Percentiles rank a stretch among this genome's conserved stretches.
phyloP scores from a whole-genome alignment of 1,139 yeast genomes.

The Meyerozyma sp. region DNA sequence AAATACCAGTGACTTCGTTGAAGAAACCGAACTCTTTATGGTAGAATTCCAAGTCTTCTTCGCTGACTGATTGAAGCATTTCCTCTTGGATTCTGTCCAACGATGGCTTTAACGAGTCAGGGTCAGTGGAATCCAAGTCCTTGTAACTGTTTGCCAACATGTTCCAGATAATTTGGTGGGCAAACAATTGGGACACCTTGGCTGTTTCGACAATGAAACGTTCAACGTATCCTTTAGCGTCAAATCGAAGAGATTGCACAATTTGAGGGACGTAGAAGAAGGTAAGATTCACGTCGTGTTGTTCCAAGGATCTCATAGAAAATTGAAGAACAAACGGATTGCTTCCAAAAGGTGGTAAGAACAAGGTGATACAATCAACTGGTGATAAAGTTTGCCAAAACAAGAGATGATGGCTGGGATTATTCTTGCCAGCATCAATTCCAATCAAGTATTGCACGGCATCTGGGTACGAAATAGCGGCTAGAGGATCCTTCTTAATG shows the following conservation, averaged over 20 bases:
- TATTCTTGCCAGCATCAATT: slow-evolving; percentile 34
- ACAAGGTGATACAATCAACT: slow-evolving; percentile 77
- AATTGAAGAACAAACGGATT: slow-evolving; percentile 75
- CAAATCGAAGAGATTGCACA: slow-evolving; percentile 86
- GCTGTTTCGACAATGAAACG: slow-evolving; percentile 90
- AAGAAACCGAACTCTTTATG: slow-evolving; percentile 85
- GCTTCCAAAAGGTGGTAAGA: slow-evolving; percentile 68
- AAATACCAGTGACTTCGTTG: slow-evolving; percentile 84
- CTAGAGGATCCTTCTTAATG: slow-evolving; percentile 52
- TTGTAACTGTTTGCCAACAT: slow-evolving; percentile 89
- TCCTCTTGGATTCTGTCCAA: slow-evolving; percentile 68
- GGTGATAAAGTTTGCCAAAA: slow-evolving; percentile 82
- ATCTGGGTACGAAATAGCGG: slow-evolving; percentile 55
- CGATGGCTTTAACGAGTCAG: slow-evolving; percentile 80
- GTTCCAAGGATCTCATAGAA: slow-evolving; percentile 85
- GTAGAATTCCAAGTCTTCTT: slow-evolving; percentile 62
- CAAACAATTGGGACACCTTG: slow-evolving; percentile 81
- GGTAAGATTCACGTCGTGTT: slow-evolving; percentile 81
- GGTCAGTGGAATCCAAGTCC: slow-evolving; percentile 78
- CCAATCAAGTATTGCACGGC: slow-evolving; percentile 59
- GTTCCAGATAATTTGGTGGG: slow-evolving; percentile 98
- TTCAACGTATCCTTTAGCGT: slow-evolving; percentile 77
- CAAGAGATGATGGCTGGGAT: slow-evolving; percentile 44
- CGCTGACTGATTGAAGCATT: slow-evolving; percentile 60
- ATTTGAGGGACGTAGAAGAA: slow-evolving; percentile 98